Evolutionary conservation across 176 grass and related monocot genomes (phyloP).

Genomic region (Musa schizocarpa): DNA sequence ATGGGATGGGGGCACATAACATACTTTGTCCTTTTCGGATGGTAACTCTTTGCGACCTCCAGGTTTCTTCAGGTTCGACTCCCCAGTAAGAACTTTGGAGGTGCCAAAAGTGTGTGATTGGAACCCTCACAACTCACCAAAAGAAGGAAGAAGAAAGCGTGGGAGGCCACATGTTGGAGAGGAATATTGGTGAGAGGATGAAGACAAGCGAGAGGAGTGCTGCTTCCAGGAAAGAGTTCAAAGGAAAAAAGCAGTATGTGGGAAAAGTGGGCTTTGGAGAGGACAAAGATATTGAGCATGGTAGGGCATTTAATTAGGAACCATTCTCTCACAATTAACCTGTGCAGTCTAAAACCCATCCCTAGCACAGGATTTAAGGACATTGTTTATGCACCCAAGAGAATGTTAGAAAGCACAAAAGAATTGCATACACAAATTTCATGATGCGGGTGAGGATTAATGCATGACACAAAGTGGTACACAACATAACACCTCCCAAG

Average conservation of each 20-base stretch:
- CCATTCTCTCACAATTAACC: too few relatives aligned
- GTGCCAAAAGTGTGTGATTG: not conserved
- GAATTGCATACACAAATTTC: too few relatives aligned
- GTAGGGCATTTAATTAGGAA: not conserved
- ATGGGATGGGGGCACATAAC: too few relatives aligned
- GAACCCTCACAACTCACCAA: not conserved
- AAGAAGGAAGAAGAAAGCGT: not conserved
- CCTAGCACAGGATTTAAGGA: too few relatives aligned
- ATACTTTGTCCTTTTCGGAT: too few relatives aligned
- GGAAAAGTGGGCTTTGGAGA: not conserved
- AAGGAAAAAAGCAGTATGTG: not conserved
- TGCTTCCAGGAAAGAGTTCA: constrained; percentile 9
- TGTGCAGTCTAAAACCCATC: too few relatives aligned
- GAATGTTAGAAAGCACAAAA: too few relatives aligned
- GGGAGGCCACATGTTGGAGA: not conserved
- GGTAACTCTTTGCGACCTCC: too few relatives aligned
- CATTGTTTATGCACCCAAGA: too few relatives aligned
- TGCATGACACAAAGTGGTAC: too few relatives aligned
- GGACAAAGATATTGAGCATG: constrained; percentile 11
- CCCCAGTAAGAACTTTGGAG: not conserved
- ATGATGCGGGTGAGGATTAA: too few relatives aligned
- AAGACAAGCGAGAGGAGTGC: constrained; percentile 1
- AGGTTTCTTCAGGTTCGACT: not conserved
- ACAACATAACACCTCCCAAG: too few relatives aligned
- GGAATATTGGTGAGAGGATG: not conserved